Evolutionary conservation across 2,329 filamentous ascomycete genomes (phyloP).

Genomic region (Scedosporium dehoogii): DNA sequence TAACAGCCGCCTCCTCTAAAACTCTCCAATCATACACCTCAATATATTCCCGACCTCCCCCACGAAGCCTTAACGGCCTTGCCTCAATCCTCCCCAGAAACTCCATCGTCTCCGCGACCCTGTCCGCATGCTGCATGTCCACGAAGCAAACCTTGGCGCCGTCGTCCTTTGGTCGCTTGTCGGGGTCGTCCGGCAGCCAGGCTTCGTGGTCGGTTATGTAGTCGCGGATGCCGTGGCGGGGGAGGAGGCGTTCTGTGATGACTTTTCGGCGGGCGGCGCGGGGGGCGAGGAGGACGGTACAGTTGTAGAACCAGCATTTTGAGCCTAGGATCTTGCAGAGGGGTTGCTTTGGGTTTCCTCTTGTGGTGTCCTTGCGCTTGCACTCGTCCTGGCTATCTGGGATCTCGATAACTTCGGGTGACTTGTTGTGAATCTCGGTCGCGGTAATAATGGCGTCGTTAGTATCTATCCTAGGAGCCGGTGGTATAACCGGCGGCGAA

Average conservation of each 20-base stretch:
- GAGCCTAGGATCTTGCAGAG: constrained; percentile 22
- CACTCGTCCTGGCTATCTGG: not conserved
- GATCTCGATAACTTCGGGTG: not conserved
- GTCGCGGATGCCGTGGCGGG: constrained; percentile 28
- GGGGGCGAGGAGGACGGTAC: constrained; percentile 29
- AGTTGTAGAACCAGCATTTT: constrained; percentile 27
- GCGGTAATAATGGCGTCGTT: not conserved
- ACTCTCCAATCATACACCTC: constrained; percentile 38
- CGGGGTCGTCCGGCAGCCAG: constrained; percentile 19
- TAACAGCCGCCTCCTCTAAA: constrained; percentile 27
- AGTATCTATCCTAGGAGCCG: not conserved
- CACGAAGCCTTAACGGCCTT: constrained; percentile 16
- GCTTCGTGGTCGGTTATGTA: constrained; percentile 23
- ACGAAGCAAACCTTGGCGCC: constrained; percentile 22
- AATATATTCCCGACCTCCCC: constrained; percentile 25
- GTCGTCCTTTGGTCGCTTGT: not conserved
- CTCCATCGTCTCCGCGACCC: constrained; percentile 18
- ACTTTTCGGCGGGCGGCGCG: constrained; percentile 26
- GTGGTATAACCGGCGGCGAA: not conserved
- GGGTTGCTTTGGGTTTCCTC: not conserved
- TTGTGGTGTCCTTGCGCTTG: not conserved
- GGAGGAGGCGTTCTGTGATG: constrained; percentile 27
- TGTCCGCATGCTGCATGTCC: constrained; percentile 20
- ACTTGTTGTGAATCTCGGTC: not conserved
- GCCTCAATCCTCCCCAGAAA: constrained; percentile 24